Conservation (phyloP, 306 rosid species). For the Coriaria nepalensis region DNA sequence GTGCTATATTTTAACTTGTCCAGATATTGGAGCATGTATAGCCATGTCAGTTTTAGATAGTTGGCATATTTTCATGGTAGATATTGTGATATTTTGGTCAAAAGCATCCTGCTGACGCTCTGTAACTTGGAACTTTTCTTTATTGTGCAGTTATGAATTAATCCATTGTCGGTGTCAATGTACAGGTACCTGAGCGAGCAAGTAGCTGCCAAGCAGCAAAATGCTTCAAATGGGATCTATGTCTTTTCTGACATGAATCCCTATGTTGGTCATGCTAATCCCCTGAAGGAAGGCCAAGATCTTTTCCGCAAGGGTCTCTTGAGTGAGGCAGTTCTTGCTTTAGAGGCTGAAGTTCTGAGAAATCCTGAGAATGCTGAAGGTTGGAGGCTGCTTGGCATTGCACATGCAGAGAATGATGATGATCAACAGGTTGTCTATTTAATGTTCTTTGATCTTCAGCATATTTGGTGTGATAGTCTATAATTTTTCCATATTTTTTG, state of each 20-base stretch:
- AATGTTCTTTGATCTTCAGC: no score
- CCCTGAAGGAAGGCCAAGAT: slow-evolving; percentile 96
- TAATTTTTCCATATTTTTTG: no score
- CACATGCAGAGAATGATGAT: slow-evolving; percentile 98
- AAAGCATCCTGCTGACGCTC: no score
- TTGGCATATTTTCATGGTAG: no score
- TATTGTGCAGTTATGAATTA: no score
- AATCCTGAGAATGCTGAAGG: slow-evolving; percentile 93
- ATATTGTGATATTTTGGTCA: no score
- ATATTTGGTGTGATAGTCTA: slow-evolving; percentile 8
- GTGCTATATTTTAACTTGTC: no score
- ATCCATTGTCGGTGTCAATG: slow-evolving; percentile 9
- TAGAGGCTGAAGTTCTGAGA: slow-evolving; percentile 97
- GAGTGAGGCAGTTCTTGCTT: slow-evolving; percentile 98
- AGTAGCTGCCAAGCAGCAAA: slow-evolving; percentile 48
- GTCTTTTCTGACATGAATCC: slow-evolving; percentile 97
- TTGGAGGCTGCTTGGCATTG: slow-evolving; percentile 97
- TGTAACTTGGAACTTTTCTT: no score
- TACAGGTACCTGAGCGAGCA: slow-evolving; percentile 74
- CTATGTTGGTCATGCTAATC: slow-evolving; percentile 88
- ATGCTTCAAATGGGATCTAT: slow-evolving; percentile 73
- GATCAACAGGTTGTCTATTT: slow-evolving; percentile 99
- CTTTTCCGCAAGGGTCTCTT: slow-evolving; percentile 90
- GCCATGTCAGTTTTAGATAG: no score
- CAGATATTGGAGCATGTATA: no score